Percentiles rank a stretch among this genome's conserved stretches.
phyloP scores from a whole-genome alignment of 495 filamentous ascomycete genomes.

The Lentithecium fluviatile region DNA sequence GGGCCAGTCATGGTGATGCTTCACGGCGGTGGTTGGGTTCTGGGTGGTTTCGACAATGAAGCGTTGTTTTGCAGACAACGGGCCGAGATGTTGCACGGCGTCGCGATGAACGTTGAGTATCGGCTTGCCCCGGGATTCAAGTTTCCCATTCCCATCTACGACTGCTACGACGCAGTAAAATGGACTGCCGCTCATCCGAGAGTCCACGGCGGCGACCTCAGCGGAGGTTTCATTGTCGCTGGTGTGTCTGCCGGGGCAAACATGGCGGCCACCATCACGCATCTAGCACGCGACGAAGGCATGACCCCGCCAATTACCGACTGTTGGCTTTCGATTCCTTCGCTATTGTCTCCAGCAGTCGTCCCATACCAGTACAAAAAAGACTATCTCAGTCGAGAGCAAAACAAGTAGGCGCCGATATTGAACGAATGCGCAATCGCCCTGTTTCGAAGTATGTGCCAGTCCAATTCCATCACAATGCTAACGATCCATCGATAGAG shows the following conservation, averaged over 20 bases:
- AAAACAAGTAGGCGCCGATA: slow-evolving; percentile 42
- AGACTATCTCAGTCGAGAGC: slow-evolving; percentile 43
- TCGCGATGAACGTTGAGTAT: slow-evolving; percentile 11
- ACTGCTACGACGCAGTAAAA: slow-evolving; percentile 12
- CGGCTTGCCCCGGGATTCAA: slow-evolving; percentile 13
- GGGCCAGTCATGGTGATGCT: slow-evolving; percentile 13
- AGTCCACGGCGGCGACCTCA: neutral
- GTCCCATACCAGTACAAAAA: slow-evolving; percentile 40
- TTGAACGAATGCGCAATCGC: slow-evolving; percentile 21
- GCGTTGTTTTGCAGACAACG: slow-evolving; percentile 6
- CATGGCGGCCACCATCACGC: slow-evolving; percentile 1
- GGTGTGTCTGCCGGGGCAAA: slow-evolving; percentile 13
- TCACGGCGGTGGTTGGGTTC: slow-evolving; percentile 10
- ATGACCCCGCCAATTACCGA: slow-evolving; percentile 11
- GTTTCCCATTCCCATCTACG: slow-evolving; percentile 3
- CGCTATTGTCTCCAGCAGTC: slow-evolving; percentile 3
- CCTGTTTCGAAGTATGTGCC: slow-evolving; percentile 20
- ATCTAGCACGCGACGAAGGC: slow-evolving; percentile 5
- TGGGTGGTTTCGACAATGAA: slow-evolving; percentile 10
- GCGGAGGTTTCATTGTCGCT: slow-evolving; percentile 11
- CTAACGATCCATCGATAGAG: neutral
- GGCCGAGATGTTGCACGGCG: neutral
- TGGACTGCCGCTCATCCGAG: neutral
- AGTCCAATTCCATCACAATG: neutral
- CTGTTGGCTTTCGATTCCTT: neutral